phyloP scores from a whole-genome alignment of 192 early-diverging fungal species.

The Coemansia biformis region DNA sequence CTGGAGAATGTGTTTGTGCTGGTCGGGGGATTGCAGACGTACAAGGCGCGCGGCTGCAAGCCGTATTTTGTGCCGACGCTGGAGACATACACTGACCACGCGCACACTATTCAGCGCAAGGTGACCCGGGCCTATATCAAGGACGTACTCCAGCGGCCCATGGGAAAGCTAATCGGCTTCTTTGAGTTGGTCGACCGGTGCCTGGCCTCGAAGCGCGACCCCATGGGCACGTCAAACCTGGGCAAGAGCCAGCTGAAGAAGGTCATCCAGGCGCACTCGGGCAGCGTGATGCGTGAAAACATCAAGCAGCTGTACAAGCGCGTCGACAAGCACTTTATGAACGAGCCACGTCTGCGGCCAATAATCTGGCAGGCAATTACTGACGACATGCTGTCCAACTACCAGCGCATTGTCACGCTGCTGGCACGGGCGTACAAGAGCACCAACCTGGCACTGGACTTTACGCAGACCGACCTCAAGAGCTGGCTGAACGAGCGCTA shows the following conservation, averaged over 20 bases:
- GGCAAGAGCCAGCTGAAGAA: constrained; percentile 81
- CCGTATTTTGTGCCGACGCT: constrained; percentile 33
- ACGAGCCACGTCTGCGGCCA: constrained; percentile 74
- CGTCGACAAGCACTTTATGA: constrained; percentile 91
- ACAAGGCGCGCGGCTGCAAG: constrained; percentile 69
- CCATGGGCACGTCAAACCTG: constrained; percentile 59
- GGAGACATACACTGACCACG: constrained; percentile 70
- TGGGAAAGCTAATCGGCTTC: constrained; percentile 87
- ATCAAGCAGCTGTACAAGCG: constrained; percentile 80
- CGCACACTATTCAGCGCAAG: constrained; percentile 74
- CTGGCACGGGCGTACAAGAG: constrained; percentile 86
- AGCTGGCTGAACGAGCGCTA: constrained; percentile 46
- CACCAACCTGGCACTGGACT: constrained; percentile 73
- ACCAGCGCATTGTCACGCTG: constrained; percentile 75
- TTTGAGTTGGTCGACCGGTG: constrained; percentile 92
- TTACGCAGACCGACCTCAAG: constrained; percentile 57
- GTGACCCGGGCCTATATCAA: constrained; percentile 79
- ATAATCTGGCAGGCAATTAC: constrained; percentile 90
- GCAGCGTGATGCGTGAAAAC: constrained; percentile 65
- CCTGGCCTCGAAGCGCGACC: constrained; percentile 59
- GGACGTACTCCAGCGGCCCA: constrained; percentile 80
- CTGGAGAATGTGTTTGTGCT: constrained; percentile 97
- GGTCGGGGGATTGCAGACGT: constrained; percentile 68
- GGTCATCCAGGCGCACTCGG: constrained; percentile 76
- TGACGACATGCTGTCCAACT: constrained; percentile 74